A percentile compares a stretch with the other conserved stretches of the same genome.
These are phyloP conservation scores for Detonula confervacea DNA, from an alignment of 352 stramenopile species.

Conservation along the genomic window DNA sequence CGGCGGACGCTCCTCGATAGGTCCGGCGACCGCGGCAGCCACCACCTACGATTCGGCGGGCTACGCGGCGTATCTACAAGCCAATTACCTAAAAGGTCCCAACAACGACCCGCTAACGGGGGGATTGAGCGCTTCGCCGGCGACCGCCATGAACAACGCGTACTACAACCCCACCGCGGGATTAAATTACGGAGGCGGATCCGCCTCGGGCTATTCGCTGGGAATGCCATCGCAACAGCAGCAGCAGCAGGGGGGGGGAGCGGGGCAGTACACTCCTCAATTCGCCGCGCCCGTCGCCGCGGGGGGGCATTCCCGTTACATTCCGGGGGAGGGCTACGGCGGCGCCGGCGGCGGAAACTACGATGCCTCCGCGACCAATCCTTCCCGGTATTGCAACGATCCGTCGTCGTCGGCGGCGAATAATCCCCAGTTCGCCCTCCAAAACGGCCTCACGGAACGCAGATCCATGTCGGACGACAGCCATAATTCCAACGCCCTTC, in stretches of 20 bases:
- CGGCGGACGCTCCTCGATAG: too few relatives aligned
- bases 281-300: not conserved
- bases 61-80: not conserved
- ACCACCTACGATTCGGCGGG: not conserved
- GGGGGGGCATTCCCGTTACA: too few relatives aligned
- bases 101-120: not conserved
- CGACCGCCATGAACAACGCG: not conserved
- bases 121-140: too few relatives aligned
- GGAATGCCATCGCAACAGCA: not conserved
- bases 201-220: not conserved
- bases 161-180: not conserved
- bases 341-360: too few relatives aligned
- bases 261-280: not conserved
- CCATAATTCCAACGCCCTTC: too few relatives aligned
- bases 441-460: not conserved
- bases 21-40: too few relatives aligned
- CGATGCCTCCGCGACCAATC: too few relatives aligned
- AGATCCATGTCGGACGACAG: not conserved
- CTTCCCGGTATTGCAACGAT: too few relatives aligned
- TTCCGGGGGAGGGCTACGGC: too few relatives aligned
- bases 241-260: not conserved
- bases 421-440: not conserved
- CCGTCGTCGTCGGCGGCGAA: not conserved
- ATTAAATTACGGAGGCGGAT: not conserved
- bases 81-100: not conserved